Percentiles rank a stretch among this genome's conserved stretches.
Conservation (phyloP, 2,329 filamentous ascomycete genomes). For the Colletotrichum sp. region DNA sequence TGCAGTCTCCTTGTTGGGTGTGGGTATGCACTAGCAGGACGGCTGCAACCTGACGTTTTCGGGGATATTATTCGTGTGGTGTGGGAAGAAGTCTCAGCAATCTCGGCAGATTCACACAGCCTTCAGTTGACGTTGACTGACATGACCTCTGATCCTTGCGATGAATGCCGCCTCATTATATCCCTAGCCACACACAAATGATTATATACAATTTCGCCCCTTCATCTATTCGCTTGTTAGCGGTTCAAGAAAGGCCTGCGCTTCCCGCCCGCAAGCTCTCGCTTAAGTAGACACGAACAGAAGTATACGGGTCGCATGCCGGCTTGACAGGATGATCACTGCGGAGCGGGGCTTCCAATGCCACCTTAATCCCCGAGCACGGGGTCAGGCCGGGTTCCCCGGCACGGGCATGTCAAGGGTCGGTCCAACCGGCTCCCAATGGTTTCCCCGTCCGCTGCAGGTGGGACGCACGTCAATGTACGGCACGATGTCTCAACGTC, state of each 20-base stretch:
- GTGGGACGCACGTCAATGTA: neutral
- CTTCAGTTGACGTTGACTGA: neutral
- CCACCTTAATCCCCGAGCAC: neutral
- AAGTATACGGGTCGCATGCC: neutral
- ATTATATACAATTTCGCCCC: neutral
- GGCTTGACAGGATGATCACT: neutral
- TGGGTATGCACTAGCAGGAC: neutral
- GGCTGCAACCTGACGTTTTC: neutral
- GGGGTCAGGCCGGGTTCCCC: neutral
- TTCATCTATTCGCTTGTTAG: neutral
- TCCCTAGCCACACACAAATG: neutral
- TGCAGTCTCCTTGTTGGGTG: neutral
- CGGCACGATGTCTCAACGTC: neutral
- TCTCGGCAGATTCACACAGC: neutral
- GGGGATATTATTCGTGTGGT: neutral
- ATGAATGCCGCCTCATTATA: neutral
- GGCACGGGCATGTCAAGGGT: neutral
- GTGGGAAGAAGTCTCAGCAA: neutral
- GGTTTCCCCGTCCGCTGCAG: neutral
- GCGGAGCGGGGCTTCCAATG: neutral
- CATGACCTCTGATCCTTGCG: fast-evolving
- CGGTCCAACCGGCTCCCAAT: neutral
- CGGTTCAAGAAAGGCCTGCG: neutral
- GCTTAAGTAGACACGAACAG: neutral
- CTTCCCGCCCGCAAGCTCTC: neutral